Base-by-base conservation (phyloP, 2,329 filamentous ascomycete genomes). In the Fusarium graminum region DNA sequence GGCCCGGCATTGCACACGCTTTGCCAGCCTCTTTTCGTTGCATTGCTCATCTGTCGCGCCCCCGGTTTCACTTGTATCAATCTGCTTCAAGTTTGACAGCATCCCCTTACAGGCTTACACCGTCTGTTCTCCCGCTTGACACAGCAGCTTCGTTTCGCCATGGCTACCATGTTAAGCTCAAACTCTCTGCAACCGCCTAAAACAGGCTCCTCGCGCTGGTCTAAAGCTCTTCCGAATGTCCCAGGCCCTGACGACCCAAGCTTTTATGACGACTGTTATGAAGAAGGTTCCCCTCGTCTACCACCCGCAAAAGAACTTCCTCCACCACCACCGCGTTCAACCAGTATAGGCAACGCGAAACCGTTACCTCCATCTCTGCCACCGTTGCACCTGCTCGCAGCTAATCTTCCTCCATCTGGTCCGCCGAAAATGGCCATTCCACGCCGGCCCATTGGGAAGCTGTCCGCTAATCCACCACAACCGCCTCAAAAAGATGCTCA, bases 171-270 rank as follows among this genome's bases (percentile, higher is more conserved):
- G 70, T 49, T 72, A 42, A 69, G 61, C 52, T 30, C 58, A 60
- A 59, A 50, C 53, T 66, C 67, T 57, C 67, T 73, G 52, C 64
- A 71, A 57, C 71, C 66, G 56, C 72, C 72, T 69, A 77, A 74
- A 72, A 75, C 72, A 65, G 83, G 83, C 69, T 77, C 79, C 53
- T 87, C 85, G 69, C 84, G 85, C 74, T 86, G 85, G 76, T 86
- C 85, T 72, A 88, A 88, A 77, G 85, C 84, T 32, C 77, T 88
- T 65, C 85, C 85, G 32, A 78, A 80, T 54, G 82, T 83, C 71
- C 83, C 85, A 52, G 67, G 65, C 52, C 68, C 63, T 52, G 55
- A 59, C 46, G 54, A 70, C 52, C 61, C 67, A 45, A 52, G 61
- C 40, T 63, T 72, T 50, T 72, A 72, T 59, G 62, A 65, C 59